Evolutionary conservation across 192 early-diverging fungal species (phyloP).

Genomic region (Coemansia nantahalensis): DNA sequence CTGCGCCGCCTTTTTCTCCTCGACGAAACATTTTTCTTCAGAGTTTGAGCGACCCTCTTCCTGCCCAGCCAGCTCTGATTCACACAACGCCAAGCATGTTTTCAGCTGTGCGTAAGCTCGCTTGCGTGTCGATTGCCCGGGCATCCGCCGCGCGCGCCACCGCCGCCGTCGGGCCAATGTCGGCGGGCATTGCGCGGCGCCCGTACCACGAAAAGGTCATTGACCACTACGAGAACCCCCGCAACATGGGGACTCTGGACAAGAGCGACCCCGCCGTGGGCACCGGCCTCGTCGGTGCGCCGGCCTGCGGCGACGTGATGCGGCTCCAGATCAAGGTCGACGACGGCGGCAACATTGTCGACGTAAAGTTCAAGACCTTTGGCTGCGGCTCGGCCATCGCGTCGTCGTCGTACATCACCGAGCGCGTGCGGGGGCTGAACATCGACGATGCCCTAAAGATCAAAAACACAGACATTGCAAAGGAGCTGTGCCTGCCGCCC

Average conservation of each 20-base stretch:
- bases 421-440: slow-evolving; percentile 92
- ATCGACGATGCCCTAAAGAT: slow-evolving; percentile 88
- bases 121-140: slow-evolving; percentile 22
- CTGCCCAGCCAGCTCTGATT: background rate
- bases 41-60: background rate
- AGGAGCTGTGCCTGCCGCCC: slow-evolving; percentile 91
- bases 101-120: slow-evolving; percentile 22
- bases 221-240: slow-evolving; percentile 95
- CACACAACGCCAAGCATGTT: slow-evolving; percentile 21
- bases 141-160: slow-evolving; percentile 6
- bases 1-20: too few species aligned
- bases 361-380: slow-evolving; percentile 99
- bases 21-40: too few species aligned
- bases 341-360: slow-evolving; percentile 88
- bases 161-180: slow-evolving; percentile 3
- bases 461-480: slow-evolving; percentile 97
- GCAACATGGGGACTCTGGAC: slow-evolving; percentile 93
- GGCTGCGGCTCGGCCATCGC: slow-evolving; percentile 98
- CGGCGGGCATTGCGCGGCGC: slow-evolving; percentile 11
- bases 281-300: slow-evolving; percentile 92
- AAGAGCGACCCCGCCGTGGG: slow-evolving; percentile 88
- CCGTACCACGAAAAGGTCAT: slow-evolving; percentile 72
- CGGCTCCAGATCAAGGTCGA: slow-evolving; percentile 97
- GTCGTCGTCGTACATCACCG: slow-evolving; percentile 85
- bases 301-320: slow-evolving; percentile 90